Evolutionary conservation across 225 moss, liverwort and hornwort genomes (phyloP), one percentile per base, ranked within the genome.

Genomic region (Takakia lepidozioides): DNA sequence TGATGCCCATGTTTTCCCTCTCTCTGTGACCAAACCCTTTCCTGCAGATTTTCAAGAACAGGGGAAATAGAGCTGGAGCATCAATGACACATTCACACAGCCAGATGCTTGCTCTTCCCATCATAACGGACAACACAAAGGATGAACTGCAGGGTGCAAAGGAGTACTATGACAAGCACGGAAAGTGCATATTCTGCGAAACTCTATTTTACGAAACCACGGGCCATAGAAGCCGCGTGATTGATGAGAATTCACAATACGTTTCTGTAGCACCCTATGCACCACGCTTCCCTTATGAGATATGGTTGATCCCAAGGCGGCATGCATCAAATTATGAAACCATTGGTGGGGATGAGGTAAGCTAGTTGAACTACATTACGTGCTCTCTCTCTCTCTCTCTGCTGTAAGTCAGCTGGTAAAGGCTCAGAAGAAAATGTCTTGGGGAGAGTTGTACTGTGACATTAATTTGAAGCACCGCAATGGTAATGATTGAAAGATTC

Each of bases 11-110:
- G 11, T 16, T 41, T 17, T 16, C n/a, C 20, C 27, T 48, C 20
- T 45, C 11, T 54, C 40, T 49, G 35, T 25, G 18, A 4, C 50
- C 52, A 36, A 22, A 38, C n/a, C n/a, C n/a, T n/a, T n/a, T n/a
- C n/a, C n/a, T n/a, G 43, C 78, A 92, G 92, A 63, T 92, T 21
- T 92, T 92, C 47, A 92, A 92, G 32, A 92, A 92, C 61, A 69
- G 82, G 62, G 92, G 92, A 17, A 84, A 84, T 26, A 84, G 84
- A 56, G 92, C 92, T 22, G 92, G 92, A 8, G 92, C 92, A 22
- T 92, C 92, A 11, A 87, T 92, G 92, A 71, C 81, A 15, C 87
- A 92, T 55, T 74, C 87, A 2, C 92, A 92, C 68, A 92, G 92
- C 50, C 92, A 92, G 56, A 56, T 92, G 16, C 83, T 92, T 10